Conservation (phyloP, 1,284 basidiomycete genomes). For the Golubevia sp. region DNA sequence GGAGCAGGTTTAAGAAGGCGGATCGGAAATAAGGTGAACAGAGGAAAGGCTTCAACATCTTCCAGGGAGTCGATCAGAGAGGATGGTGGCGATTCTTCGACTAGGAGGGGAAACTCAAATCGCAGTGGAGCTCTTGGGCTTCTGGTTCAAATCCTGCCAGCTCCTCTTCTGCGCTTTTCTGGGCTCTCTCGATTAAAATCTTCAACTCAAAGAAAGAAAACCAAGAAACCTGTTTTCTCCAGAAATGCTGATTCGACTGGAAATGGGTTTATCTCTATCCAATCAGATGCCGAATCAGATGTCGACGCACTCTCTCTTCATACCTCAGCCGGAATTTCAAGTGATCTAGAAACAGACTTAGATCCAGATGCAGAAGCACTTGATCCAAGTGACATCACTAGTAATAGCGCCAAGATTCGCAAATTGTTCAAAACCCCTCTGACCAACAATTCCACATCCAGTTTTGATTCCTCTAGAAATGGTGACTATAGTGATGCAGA, state of each 20-base stretch:
- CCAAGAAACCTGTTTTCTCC: neutral
- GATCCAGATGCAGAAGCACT: neutral
- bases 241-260: neutral
- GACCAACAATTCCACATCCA: neutral
- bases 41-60: neutral
- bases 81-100: neutral
- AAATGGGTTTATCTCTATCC: neutral
- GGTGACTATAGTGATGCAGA: too few species aligned
- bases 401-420: neutral
- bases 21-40: neutral
- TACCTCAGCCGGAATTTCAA: neutral
- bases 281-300: neutral
- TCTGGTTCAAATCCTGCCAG: neutral
- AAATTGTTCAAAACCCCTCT: neutral
- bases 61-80: neutral
- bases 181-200: neutral
- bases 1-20: neutral
- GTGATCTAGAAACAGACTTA: neutral
- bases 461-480: neutral
- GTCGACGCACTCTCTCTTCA: neutral
- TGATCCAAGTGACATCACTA: neutral
- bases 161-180: neutral
- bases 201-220: neutral
- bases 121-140: neutral
- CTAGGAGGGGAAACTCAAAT: neutral